A percentile compares a stretch with the other conserved stretches of the same genome.
These are phyloP conservation scores for Prunus mume DNA, from an alignment of 306 rosid species.

Conservation along the genomic window DNA sequence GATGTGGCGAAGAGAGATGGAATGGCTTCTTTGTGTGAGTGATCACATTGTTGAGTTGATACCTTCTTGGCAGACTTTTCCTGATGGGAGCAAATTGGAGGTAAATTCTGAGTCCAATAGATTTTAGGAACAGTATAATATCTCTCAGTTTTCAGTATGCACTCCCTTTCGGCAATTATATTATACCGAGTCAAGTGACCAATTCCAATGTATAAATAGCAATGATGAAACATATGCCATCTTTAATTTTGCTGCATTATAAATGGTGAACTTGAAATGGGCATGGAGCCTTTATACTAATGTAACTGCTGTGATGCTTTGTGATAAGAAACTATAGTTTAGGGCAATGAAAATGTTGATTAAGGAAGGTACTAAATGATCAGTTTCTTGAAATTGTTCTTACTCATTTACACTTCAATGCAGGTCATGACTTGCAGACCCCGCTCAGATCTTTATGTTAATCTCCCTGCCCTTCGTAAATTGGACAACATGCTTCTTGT, in stretches of 20 bases:
- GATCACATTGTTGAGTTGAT: slow-evolving; percentile 77
- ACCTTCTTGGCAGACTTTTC: slow-evolving; percentile 80
- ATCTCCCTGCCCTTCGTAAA: slow-evolving; percentile 90
- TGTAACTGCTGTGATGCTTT: neutral
- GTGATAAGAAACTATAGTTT: neutral
- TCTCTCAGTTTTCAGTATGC: neutral
- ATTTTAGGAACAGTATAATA: neutral
- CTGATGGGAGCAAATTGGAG: slow-evolving; percentile 88
- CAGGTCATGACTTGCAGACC: slow-evolving; percentile 95
- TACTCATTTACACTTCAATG: slow-evolving; percentile 10
- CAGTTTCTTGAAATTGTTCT: neutral
- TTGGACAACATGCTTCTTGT: slow-evolving; percentile 97
- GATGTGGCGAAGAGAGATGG: slow-evolving; percentile 93
- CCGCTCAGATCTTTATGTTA: slow-evolving; percentile 83
- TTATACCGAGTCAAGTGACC: neutral
- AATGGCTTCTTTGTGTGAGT: slow-evolving; percentile 79
- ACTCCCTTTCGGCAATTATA: neutral
- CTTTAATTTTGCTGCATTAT: neutral
- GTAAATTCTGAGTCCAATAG: slow-evolving; percentile 29
- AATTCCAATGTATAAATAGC: neutral
- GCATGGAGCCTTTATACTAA: neutral
- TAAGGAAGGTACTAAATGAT: neutral
- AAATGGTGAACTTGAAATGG: slow-evolving; percentile 7
- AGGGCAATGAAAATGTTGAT: neutral
- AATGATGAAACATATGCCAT: neutral